phyloP scores from a whole-genome alignment of 2,329 filamentous ascomycete species.

The Fusarium tricinctum region DNA sequence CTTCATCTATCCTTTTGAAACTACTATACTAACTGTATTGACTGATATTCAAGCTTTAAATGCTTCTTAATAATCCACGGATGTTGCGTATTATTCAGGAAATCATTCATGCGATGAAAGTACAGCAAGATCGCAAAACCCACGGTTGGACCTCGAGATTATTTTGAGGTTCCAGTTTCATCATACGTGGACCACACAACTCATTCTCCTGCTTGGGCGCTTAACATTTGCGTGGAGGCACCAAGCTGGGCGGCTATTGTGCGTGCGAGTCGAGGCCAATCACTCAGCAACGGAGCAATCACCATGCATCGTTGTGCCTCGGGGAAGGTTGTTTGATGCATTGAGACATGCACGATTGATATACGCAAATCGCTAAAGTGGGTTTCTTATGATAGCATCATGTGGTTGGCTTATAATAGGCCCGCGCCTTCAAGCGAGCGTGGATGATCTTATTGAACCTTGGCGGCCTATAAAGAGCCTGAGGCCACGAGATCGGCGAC shows the following conservation, averaged over 20 bases:
- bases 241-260: not conserved
- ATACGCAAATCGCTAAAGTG: not conserved
- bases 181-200: no score
- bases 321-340: not conserved
- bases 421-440: not conserved
- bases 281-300: not conserved
- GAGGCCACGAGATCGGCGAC: not conserved
- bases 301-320: not conserved
- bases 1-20: no score
- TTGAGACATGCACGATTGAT: not conserved
- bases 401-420: not conserved
- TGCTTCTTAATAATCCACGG: not conserved
- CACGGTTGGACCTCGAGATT: not conserved
- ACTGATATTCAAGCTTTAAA: not conserved
- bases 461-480: not conserved
- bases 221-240: no score
- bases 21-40: not conserved
- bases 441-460: not conserved
- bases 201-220: no score
- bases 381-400: not conserved
- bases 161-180: not conserved
- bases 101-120: rapidly evolving
- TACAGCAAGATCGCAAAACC: not conserved
- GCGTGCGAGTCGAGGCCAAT: not conserved
- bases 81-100: not conserved